These are phyloP conservation scores for Elongisporangium prolatum DNA, from an alignment of 352 stramenopile species.

Conservation along the genomic window DNA sequence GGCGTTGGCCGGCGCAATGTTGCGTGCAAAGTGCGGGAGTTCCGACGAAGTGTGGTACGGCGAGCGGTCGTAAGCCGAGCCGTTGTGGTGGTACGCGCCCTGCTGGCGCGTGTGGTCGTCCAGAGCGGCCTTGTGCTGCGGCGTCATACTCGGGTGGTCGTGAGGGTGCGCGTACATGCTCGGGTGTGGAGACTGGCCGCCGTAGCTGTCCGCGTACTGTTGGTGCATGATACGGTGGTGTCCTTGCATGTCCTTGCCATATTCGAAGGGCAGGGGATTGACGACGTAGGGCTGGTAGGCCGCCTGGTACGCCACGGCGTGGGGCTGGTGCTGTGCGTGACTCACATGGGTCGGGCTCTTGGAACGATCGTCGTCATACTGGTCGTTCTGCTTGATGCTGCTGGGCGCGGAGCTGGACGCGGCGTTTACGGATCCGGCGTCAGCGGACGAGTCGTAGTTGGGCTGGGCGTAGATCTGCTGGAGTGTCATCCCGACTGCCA, in stretches of 20 bases:
- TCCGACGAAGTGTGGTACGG: slow-evolving; percentile 13
- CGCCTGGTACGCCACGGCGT: slow-evolving; percentile 18
- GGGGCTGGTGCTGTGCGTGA: slow-evolving; percentile 15
- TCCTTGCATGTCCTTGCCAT: slow-evolving; percentile 24
- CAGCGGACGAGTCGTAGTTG: slow-evolving; percentile 19
- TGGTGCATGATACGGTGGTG: slow-evolving; percentile 9
- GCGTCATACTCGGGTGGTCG: too few species aligned
- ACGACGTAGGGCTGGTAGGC: slow-evolving; percentile 64
- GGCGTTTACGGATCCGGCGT: slow-evolving; percentile 4
- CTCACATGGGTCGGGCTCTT: slow-evolving; percentile 7
- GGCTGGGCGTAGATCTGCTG: slow-evolving; percentile 63
- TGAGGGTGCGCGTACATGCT: slow-evolving; percentile 1
- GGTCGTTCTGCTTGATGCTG: slow-evolving; percentile 23
- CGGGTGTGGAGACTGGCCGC: slow-evolving; percentile 11
- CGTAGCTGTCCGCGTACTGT: slow-evolving; percentile 32
- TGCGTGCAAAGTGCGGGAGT: too few species aligned
- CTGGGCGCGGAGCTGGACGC: slow-evolving; percentile 17
- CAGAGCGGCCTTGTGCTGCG: too few species aligned
- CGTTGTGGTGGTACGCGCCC: too few species aligned
- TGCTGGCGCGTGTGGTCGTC: too few species aligned
- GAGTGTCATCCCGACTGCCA: slow-evolving; percentile 68
- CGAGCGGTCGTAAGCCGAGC: slow-evolving; percentile 4
- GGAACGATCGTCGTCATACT: slow-evolving; percentile 7
- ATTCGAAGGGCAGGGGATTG: slow-evolving; percentile 77
- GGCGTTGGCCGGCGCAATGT: slow-evolving; percentile 5